Percentiles rank a stretch among this genome's conserved stretches.
These are phyloP conservation scores for Drosera capensis DNA, from an alignment of 148 eudicot species.

Conservation along the genomic window DNA sequence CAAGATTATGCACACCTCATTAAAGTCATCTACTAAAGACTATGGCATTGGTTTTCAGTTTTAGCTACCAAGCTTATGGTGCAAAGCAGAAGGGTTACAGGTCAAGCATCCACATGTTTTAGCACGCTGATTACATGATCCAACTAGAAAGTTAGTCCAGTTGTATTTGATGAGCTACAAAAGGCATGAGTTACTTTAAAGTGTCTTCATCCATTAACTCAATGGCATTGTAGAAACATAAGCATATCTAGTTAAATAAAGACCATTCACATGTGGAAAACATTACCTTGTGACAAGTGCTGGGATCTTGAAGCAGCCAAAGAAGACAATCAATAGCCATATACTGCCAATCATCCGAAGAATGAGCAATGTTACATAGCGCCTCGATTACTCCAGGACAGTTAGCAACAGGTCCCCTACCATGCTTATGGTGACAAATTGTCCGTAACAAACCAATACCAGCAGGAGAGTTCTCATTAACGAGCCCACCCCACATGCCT, in stretches of 20 bases:
- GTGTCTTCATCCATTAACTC: background rate
- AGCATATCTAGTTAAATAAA: no score
- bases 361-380: conserved; percentile 85
- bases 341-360: conserved; percentile 98
- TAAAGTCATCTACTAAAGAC: no score
- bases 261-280: background rate
- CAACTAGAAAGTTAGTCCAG: no score
- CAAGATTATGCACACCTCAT: no score
- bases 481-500: conserved; percentile 99
- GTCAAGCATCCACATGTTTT: no score
- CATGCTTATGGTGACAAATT: conserved; percentile 83
- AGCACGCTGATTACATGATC: no score
- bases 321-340: conserved; percentile 98
- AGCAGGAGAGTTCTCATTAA: conserved; percentile 89
- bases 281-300: conserved; percentile 79
- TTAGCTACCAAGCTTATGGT: no score
- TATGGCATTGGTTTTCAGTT: no score
- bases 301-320: conserved; percentile 90
- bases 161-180: no score
- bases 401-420: conserved; percentile 84
- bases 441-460: conserved; percentile 88
- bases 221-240: no score
- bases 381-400: conserved; percentile 75
- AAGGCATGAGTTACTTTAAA: no score
- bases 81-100: no score